These are phyloP conservation scores for Pseudogymnoascus sp. DNA, from an alignment of 2,329 filamentous ascomycete species.

Conservation along the genomic window DNA sequence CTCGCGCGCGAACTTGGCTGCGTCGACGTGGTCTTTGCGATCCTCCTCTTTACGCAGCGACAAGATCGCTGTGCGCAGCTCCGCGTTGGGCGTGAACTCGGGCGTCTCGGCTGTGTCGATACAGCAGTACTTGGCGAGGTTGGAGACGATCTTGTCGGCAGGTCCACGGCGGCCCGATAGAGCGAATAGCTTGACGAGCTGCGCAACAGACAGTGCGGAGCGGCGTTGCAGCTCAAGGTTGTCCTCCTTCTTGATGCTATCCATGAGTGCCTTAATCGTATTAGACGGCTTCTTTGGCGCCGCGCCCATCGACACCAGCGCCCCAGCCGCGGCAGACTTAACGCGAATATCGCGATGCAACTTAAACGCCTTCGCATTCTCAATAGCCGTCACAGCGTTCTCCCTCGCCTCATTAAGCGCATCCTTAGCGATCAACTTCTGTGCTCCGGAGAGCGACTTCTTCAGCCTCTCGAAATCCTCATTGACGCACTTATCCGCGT, in stretches of 20 bases:
- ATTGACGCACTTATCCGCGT: constrained; percentile 78
- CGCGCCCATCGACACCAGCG: constrained; percentile 75
- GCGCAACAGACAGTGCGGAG: constrained; percentile 75
- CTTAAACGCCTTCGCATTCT: constrained; percentile 72
- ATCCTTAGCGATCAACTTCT: constrained; percentile 74
- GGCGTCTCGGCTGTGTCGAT: constrained; percentile 97
- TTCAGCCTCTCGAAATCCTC: constrained; percentile 83
- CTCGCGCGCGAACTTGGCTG: constrained; percentile 80
- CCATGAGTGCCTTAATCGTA: constrained; percentile 96
- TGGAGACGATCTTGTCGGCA: constrained; percentile 91
- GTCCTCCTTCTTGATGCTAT: constrained; percentile 92
- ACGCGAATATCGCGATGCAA: constrained; percentile 77
- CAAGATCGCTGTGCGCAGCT: constrained; percentile 70
- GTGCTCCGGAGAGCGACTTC: constrained; percentile 78
- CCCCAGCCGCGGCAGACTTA: constrained; percentile 76
- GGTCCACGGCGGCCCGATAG: constrained; percentile 70
- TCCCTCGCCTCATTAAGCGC: constrained; percentile 69
- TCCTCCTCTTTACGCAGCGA: constrained; percentile 98
- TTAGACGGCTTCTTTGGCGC: constrained; percentile 89
- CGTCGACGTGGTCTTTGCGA: constrained; percentile 82
- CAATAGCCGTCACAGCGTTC: constrained; percentile 61
- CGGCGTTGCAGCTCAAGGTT: constrained; percentile 80
- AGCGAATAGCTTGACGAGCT: constrained; percentile 79
- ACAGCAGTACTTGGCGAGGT: constrained; percentile 94
- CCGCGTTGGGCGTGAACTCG: constrained; percentile 78